Conservation (phyloP, 2,329 filamentous ascomycete species). For the Penicillium sp. region DNA sequence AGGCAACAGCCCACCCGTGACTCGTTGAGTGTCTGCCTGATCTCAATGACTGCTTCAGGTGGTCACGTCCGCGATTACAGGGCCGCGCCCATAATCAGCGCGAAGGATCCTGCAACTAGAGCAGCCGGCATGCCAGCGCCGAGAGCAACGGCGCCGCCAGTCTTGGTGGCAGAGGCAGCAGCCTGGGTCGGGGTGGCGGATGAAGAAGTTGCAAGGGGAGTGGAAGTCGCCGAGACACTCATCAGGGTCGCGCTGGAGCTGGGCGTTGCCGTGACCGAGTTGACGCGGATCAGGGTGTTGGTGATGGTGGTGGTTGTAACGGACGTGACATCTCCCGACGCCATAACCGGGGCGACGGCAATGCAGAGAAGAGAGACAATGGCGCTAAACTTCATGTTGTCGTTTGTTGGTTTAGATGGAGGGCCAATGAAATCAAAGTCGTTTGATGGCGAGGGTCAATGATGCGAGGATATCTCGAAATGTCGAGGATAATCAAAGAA, state of each 20-base stretch:
- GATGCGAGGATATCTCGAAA: background rate
- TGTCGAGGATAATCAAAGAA: slow-evolving; percentile 6
- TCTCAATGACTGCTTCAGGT: background rate
- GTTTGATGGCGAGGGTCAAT: background rate
- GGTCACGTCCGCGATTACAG: slow-evolving; percentile 30
- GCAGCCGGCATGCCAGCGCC: slow-evolving; percentile 33
- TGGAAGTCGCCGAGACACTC: slow-evolving; percentile 25
- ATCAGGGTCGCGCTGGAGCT: slow-evolving; percentile 21
- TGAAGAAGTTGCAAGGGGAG: slow-evolving; percentile 18
- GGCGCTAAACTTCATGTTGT: slow-evolving; percentile 42
- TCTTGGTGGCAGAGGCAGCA: slow-evolving; percentile 18
- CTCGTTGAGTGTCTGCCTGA: background rate
- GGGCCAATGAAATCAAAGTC: background rate
- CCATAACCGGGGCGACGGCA: slow-evolving; percentile 34
- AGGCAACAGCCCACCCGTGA: background rate
- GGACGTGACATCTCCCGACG: slow-evolving; percentile 31
- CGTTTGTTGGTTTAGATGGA: background rate
- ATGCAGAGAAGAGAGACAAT: slow-evolving; percentile 39
- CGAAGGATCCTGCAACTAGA: slow-evolving; percentile 42
- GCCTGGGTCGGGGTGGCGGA: slow-evolving; percentile 15
- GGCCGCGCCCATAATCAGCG: slow-evolving; percentile 37
- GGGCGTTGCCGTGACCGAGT: slow-evolving; percentile 40
- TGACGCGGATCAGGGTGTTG: slow-evolving; percentile 49
- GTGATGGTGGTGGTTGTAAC: slow-evolving; percentile 42
- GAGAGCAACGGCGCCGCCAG: slow-evolving; percentile 23